Evolutionary conservation across 495 filamentous ascomycete genomes (phyloP).

Genomic region (Trichoderma orchidacearum): DNA sequence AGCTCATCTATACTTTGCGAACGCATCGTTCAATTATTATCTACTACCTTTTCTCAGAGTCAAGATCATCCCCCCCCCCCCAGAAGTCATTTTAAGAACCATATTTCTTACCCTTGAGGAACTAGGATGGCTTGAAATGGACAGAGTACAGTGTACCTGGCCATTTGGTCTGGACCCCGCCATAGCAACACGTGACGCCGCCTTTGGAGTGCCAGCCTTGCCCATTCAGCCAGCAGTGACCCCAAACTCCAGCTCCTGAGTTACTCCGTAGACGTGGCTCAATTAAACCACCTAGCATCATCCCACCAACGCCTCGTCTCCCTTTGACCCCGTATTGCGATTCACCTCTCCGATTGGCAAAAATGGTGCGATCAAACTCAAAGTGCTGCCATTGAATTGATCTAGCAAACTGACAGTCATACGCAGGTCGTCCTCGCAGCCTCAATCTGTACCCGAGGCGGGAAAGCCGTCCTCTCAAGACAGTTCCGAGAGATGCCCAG

Average conservation of each 20-base stretch:
- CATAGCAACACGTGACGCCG: not conserved
- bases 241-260: not conserved
- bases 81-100: too few relatives aligned
- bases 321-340: not conserved
- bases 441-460: slow-evolving; percentile 95
- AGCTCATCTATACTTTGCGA: too few relatives aligned
- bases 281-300: not conserved
- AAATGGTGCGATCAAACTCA: not conserved
- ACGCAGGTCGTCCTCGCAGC: slow-evolving; percentile 89
- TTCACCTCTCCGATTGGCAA: not conserved
- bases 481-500: slow-evolving; percentile 95
- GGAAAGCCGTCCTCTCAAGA: slow-evolving; percentile 90
- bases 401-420: not conserved
- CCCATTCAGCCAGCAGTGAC: too few relatives aligned
- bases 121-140: too few relatives aligned
- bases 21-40: too few relatives aligned
- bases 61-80: too few relatives aligned
- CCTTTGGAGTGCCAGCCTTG: not conserved
- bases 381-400: too few relatives aligned
- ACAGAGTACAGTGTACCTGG: not conserved
- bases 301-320: not conserved
- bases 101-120: too few relatives aligned
- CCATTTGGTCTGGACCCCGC: too few relatives aligned
- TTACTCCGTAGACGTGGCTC: slow-evolving; percentile 1
- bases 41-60: too few relatives aligned